Base-by-base conservation (phyloP, 352 stramenopile genomes). In the Globisporangium solare region DNA sequence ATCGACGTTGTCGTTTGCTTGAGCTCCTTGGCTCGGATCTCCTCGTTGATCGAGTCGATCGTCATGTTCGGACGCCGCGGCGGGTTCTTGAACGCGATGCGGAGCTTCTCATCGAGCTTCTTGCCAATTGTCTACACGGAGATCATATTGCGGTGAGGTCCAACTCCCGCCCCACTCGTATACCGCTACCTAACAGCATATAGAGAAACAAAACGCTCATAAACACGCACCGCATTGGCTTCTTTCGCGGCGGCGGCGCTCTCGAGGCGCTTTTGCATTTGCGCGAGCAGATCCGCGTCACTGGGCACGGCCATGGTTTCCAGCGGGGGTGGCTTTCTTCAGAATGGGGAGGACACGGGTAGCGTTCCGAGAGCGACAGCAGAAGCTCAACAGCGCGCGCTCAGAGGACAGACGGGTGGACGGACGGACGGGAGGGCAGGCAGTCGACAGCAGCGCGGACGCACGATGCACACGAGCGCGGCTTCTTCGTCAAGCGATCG, bases 61-160 rank as follows among this genome's bases (percentile, higher is more conserved):
- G 73, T 71, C 61, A 83, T 74, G 47, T 79, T 73, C 17, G 76
- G 70, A 18, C 83, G 83, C 20, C 78, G 76, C 63, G 79, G 81
- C 51, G 79, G 67, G 55, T 72, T 76, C 65, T 90, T 92, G 60
- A 89, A 82, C 47, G 76, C 68, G 47, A 78, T 64, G 50, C 64
- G 61, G 48, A 92, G 68, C 63, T 92, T 86, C 54, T 92, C 83
- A 56, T 92, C 83, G 50, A 90, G 75, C 46, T 65, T 56, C 52
- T 90, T 90, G 43, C 79, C 79, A 17, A 70, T 51, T 32, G 74
- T 61, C 63, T 70, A 43, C 10, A 43, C 35, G 12, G n/a, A 18
- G 2, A n/a, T 43, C 39, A 43, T 17, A 46, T 40, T 22, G 24
- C 46, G 32, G n/a, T 22, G 7, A 32, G 24, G 6, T 47, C 11